Conservation (phyloP, 257 asterid species). For the Plantago ovata region DNA sequence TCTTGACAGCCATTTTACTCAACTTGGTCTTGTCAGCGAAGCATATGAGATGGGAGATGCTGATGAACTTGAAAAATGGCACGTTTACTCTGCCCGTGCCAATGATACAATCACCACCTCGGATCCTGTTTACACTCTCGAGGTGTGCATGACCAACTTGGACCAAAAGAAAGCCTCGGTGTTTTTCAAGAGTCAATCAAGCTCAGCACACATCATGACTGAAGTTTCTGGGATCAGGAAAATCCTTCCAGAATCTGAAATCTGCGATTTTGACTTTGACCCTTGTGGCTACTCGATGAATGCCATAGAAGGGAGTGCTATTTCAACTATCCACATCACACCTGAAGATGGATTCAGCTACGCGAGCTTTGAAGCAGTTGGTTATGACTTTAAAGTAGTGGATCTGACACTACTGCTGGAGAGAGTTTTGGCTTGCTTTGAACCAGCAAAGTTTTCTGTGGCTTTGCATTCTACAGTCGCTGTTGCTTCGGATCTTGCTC, state of each 20-base stretch:
- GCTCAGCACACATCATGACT: conserved; percentile 64
- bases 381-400: conserved; percentile 47
- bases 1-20: conserved; percentile 51
- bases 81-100: conserved; percentile 67
- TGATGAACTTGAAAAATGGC: conserved; percentile 64
- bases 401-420: conserved; percentile 43
- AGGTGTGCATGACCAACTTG: conserved; percentile 87
- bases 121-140: conserved; percentile 52
- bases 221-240: conserved; percentile 60
- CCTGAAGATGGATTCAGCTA: conserved; percentile 91
- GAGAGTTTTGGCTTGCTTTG: conserved; percentile 73
- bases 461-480: conserved; percentile 49
- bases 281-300: conserved; percentile 95
- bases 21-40: conserved; percentile 53
- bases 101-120: conserved; percentile 9
- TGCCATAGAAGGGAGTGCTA: conserved; percentile 53
- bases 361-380: conserved; percentile 79
- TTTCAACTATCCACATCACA: conserved; percentile 72
- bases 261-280: conserved; percentile 74
- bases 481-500: conserved; percentile 27
- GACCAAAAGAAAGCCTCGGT: conserved; percentile 59
- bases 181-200: conserved; percentile 58
- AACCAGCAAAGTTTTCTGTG: conserved; percentile 62
- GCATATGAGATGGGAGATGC: conserved; percentile 59
- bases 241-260: conserved; percentile 62